Evolutionary conservation across 257 asterid species (phyloP).

Genomic region (Penstemon newberryi): DNA sequence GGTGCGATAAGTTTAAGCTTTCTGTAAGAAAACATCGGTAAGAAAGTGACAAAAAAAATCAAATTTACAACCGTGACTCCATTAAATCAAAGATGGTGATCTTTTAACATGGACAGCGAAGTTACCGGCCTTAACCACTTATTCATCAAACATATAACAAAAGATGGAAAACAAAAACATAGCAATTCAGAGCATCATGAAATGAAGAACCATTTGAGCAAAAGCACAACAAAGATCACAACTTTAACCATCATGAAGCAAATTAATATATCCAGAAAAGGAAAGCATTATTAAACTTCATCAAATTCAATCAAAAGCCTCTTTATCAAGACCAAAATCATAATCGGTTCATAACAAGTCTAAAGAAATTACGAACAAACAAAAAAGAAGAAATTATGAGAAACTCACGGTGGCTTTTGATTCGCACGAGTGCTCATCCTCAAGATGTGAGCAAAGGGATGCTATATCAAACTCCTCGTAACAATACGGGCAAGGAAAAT

Average conservation of each 20-base stretch:
- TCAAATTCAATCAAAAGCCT: slow-evolving; percentile 6
- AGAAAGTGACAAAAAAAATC: no score
- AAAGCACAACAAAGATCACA: slow-evolving; percentile 14
- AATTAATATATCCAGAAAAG: slow-evolving; percentile 15
- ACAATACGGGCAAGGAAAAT: slow-evolving; percentile 81
- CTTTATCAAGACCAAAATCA: neutral
- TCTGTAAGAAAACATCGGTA: no score
- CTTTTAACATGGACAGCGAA: neutral
- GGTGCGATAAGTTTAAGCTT: no score
- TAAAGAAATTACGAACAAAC: no score
- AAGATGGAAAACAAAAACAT: neutral
- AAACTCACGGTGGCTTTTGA: slow-evolving; percentile 72
- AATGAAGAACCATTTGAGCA: slow-evolving; percentile 5
- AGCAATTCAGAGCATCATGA: slow-evolving; percentile 9
- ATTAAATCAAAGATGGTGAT: no score
- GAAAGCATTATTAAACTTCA: neutral
- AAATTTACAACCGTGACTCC: no score
- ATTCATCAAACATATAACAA: neutral
- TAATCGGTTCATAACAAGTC: neutral
- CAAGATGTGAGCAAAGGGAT: slow-evolving; percentile 86
- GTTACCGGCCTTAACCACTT: neutral
- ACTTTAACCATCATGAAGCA: slow-evolving; percentile 19
- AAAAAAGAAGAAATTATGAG: neutral
- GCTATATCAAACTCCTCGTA: slow-evolving; percentile 72
- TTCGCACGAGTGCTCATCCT: slow-evolving; percentile 71